Base-by-base conservation (phyloP, 2,329 filamentous ascomycete genomes). In the Drechslera avenae region DNA sequence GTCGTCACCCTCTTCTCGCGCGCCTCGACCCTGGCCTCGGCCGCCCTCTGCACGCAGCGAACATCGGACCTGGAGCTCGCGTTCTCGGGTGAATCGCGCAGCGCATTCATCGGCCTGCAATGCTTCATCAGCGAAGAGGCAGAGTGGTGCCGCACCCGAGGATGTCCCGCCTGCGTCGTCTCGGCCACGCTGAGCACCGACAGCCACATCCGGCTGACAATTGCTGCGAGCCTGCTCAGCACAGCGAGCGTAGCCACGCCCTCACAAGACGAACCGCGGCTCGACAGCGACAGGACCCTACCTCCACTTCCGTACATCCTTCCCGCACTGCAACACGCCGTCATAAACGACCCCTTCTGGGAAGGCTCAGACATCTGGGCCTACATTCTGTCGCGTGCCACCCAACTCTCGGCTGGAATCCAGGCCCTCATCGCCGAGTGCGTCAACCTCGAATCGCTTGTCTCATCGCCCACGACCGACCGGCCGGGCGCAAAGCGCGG, bases 91-190 rank as follows among this genome's bases (percentile, higher is more conserved):
- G 79, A 82, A 44, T 82, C 82, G 3, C 78, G 83, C 36, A 78
- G 78, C 52, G 81, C 83, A 1, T 85, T 83, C 62, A 72, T 83
- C 44, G 85, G 81, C 77, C 74, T 86, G 30, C 80, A 84, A 54
- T 84, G 81, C 67, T 83, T 85, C 51, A 67, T 85, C 17, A 74
- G 73, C 9, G 81, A 83, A 43, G 81, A 83, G 56, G 78, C 80
- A 52, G 79, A 84, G 54, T 85, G 82, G 81, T 83, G 81, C 60
- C 72, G 78, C 50, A 83, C 81, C 2, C 69, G 76, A 19, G 81
- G 82, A 19, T 85, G 83, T 66, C 82, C 83, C 67, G 78, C 75
- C 5, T 81, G 78, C 64, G 66, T 78, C 5, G 75, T 76, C 4
- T 66, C 72, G 3, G 70, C 75, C 26, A 75, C 75, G 0, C 62